These are phyloP conservation scores for Dactylonectria macrodidyma DNA, from an alignment of 2,329 filamentous ascomycete species.

Conservation along the genomic window DNA sequence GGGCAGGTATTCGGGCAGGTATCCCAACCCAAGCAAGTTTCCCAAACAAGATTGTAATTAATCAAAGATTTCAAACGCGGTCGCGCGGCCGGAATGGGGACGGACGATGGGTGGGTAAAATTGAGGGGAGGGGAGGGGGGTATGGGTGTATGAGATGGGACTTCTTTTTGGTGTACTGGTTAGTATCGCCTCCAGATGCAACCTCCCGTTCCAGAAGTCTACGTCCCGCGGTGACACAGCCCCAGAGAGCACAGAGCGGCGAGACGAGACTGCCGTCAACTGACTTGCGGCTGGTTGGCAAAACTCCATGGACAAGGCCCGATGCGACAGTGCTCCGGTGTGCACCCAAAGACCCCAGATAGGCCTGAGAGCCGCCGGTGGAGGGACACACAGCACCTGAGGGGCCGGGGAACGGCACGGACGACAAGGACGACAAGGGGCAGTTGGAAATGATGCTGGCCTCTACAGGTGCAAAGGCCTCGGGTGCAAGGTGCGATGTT, in stretches of 20 bases:
- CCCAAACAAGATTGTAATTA: too few relatives aligned
- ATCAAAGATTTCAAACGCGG: too few relatives aligned
- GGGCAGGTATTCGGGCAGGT: too few relatives aligned
- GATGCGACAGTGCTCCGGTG: conserved; percentile 41
- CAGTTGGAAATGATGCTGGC: too few relatives aligned
- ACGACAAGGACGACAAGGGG: neutral
- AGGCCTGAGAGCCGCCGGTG: conserved; percentile 39
- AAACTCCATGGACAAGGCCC: conserved; percentile 42
- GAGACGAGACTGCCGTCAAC: conserved; percentile 43
- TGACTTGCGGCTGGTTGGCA: conserved; percentile 44
- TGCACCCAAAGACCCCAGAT: conserved; percentile 40
- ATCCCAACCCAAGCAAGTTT: too few relatives aligned
- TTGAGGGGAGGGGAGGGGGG: neutral
- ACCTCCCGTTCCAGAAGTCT: conserved; percentile 49
- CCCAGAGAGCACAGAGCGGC: conserved; percentile 44
- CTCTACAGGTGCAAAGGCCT: neutral
- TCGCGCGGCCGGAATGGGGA: too few relatives aligned
- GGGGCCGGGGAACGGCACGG: conserved; percentile 30
- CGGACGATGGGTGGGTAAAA: neutral
- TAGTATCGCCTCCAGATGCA: conserved; percentile 49
- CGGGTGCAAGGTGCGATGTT: too few relatives aligned
- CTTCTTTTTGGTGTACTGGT: conserved; percentile 42
- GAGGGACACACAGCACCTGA: conserved; percentile 31
- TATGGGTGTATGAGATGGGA: neutral
- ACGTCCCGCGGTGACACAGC: conserved; percentile 46